Conservation (phyloP, 164 flowering plant genomes). For the Liquidambar formosana region DNA sequence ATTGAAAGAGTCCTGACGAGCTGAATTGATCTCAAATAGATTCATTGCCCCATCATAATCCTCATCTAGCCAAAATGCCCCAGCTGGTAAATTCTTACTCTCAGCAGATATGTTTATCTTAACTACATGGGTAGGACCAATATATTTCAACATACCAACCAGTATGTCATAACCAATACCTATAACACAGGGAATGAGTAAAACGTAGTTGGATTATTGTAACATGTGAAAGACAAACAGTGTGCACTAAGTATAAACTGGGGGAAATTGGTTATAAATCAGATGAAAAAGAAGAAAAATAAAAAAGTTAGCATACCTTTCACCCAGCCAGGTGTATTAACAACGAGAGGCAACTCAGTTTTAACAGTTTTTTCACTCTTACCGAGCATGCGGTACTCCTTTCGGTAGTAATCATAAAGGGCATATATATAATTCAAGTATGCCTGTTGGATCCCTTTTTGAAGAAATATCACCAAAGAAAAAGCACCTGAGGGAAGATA, state of each 20-base stretch:
- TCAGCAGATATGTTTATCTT: slow-evolving; percentile 66
- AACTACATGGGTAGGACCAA: slow-evolving; percentile 83
- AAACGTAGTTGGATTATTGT: not conserved
- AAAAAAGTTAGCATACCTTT: slow-evolving; percentile 54
- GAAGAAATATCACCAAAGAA: slow-evolving; percentile 91
- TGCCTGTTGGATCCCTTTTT: slow-evolving; percentile 69
- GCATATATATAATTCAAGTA: slow-evolving; percentile 55
- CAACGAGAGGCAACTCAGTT: slow-evolving; percentile 65
- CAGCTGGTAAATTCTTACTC: slow-evolving; percentile 76
- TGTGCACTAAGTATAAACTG: not conserved
- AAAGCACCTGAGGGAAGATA: slow-evolving; percentile 50
- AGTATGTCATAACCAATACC: slow-evolving; percentile 84
- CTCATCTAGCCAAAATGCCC: slow-evolving; percentile 70
- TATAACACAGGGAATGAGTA: slow-evolving; percentile 28
- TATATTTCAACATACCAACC: slow-evolving; percentile 70
- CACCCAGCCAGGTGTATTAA: slow-evolving; percentile 97
- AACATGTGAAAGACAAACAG: slow-evolving; percentile 1
- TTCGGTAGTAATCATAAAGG: slow-evolving; percentile 62
- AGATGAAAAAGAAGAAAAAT: not conserved
- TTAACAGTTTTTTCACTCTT: slow-evolving; percentile 29
- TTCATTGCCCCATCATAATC: slow-evolving; percentile 25
- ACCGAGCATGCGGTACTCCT: slow-evolving; percentile 28
- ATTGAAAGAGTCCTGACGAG: slow-evolving; percentile 57
- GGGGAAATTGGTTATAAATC: not conserved
- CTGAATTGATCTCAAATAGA: slow-evolving; percentile 64